Evolutionary conservation across 352 stramenopile species (phyloP), one percentile per base, ranked within the genome.

Genomic region (Globisporangium echinulatum): DNA sequence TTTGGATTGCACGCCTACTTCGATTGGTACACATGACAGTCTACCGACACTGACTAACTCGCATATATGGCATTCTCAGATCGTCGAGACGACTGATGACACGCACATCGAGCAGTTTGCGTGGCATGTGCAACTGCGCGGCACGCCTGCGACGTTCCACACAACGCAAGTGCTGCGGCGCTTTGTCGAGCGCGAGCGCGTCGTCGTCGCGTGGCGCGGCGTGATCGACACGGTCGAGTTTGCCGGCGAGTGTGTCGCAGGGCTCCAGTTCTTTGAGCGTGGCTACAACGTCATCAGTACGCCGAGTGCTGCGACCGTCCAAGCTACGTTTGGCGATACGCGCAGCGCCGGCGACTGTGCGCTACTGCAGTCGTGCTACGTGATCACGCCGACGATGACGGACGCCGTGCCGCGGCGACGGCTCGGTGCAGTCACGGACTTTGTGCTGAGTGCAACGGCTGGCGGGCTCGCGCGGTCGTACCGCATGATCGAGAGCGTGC

Each of bases 281-380:
- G 68, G 71, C 8, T 79, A 78, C 54, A 78, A 76, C 49, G 17
- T 82, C 47, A 72, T 72, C 6, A 72, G 73, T 17, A 53, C 7
- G 39, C n/a, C 17, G 58, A 62, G 68, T 9, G 33, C 66, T 11
- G 39, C 39, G 39, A 43, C 39, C 7, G 39, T 33, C 25, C 25
- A 33, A 33, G 25, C 25, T 33, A 1, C 25, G 2, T 33, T 33
- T 33, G 25, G 25, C 25, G 25, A 33, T 33, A 33, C 25, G 25
- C 25, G 25, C 25, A 43, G 39, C 39, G 4, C 39, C 39, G 39
- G 10, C 25, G 25, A 33, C 25, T 33, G 39, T 11, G 39, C 65
- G n/a, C 59, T 77, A 15, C 63, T 77, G 51, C 70, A 77, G 56
- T 72, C 69, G 33, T 79, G 71, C 52, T 77, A 74, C 56, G 67